Conservation (phyloP, 1,139 yeast species). For the Hyphopichia buzzinii region DNA sequence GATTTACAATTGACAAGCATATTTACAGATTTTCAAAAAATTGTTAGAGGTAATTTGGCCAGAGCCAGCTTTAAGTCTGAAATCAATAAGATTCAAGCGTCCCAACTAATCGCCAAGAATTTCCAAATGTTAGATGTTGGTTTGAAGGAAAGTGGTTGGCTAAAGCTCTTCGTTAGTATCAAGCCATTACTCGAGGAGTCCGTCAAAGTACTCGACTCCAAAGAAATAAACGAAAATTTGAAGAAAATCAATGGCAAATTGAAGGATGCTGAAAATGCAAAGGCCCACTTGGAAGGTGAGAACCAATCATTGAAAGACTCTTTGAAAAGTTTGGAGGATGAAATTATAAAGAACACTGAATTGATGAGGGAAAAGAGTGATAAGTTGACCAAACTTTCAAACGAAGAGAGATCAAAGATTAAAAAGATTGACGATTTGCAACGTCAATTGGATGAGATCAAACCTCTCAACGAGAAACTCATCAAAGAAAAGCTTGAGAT, state of each 20-base stretch:
- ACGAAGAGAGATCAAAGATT: slow-evolving; percentile 16
- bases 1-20: slow-evolving; percentile 61
- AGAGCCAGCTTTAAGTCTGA: slow-evolving; percentile 52
- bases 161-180: slow-evolving; percentile 64
- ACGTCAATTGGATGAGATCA: slow-evolving; percentile 11
- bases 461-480: slow-evolving; percentile 16
- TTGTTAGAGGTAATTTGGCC: slow-evolving; percentile 59
- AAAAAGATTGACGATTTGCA: slow-evolving; percentile 4
- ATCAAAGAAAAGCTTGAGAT: slow-evolving; percentile 16
- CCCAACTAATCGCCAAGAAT: slow-evolving; percentile 65
- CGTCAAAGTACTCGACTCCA: slow-evolving; percentile 53
- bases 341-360: slow-evolving; percentile 26
- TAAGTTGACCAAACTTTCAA: slow-evolving; percentile 21
- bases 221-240: slow-evolving; percentile 52
- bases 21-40: slow-evolving; percentile 64
- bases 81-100: slow-evolving; percentile 65
- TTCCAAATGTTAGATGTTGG: slow-evolving; percentile 53
- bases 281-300: slow-evolving; percentile 44
- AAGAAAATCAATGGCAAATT: slow-evolving; percentile 34
- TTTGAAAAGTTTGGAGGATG: slow-evolving; percentile 50
- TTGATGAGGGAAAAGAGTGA: slow-evolving; percentile 27
- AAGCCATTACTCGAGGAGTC: slow-evolving; percentile 78
- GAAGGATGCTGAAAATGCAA: slow-evolving; percentile 42
- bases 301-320: slow-evolving; percentile 45
- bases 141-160: slow-evolving; percentile 71